phyloP scores from a whole-genome alignment of 106 monocot genomes.

The Triglochin maritima region DNA sequence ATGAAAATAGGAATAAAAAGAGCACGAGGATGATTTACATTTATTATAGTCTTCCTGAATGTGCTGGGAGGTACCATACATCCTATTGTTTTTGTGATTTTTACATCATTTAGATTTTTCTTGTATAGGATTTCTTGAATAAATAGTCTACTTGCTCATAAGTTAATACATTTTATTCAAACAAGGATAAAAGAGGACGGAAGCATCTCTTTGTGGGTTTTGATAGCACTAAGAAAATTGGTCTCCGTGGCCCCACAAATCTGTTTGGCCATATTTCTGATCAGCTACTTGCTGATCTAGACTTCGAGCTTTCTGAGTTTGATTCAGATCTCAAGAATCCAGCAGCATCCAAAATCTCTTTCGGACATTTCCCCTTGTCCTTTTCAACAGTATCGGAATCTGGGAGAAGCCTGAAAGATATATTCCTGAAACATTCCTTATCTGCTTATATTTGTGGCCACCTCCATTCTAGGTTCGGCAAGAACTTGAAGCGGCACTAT shows the following conservation, averaged over 20 bases:
- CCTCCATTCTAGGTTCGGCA: conserved; percentile 84
- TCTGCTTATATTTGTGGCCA: conserved; percentile 93
- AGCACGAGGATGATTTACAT: too few relatives aligned
- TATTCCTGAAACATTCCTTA: conserved; percentile 77
- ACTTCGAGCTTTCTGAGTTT: conserved; percentile 60
- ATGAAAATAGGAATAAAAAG: too few relatives aligned
- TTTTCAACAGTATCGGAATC: conserved; percentile 65
- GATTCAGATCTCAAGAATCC: conserved; percentile 29
- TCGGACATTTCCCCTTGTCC: conserved; percentile 90
- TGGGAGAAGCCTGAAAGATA: conserved; percentile 55
- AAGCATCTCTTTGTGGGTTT: conserved; percentile 88
- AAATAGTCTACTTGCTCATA: too few relatives aligned
- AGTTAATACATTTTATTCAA: background rate
- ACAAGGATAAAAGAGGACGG: conserved; percentile 42
- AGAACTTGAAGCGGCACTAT: conserved; percentile 81
- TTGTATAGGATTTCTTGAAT: too few relatives aligned
- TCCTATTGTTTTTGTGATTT: too few relatives aligned
- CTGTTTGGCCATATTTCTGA: conserved; percentile 91
- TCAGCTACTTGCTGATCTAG: conserved; percentile 51
- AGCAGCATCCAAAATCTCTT: conserved; percentile 59
- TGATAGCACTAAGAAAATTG: conserved; percentile 65
- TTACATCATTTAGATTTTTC: too few relatives aligned
- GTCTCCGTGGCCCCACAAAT: conserved; percentile 87
- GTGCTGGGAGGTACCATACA: too few relatives aligned
- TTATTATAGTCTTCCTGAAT: too few relatives aligned